Conservation (phyloP, 768 basidiomycete species). For the Boletus rufocinnamomeus region DNA sequence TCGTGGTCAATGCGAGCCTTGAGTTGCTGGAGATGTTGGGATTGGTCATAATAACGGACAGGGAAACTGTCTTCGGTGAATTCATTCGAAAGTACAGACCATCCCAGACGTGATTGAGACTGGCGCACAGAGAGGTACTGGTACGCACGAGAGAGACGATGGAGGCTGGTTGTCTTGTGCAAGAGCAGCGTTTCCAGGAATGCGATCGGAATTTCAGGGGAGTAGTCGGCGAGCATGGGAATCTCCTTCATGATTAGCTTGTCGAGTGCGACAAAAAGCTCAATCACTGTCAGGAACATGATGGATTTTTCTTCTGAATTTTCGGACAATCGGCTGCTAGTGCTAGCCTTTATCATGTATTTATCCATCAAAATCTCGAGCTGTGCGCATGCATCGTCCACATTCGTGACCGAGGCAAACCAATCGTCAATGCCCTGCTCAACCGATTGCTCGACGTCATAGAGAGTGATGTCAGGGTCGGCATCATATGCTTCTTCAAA, state of each 20-base stretch:
- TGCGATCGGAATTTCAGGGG: background rate
- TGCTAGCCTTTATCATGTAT: background rate
- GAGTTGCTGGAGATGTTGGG: background rate
- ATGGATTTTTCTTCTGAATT: constrained; percentile 38
- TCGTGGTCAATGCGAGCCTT: background rate
- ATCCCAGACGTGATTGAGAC: background rate
- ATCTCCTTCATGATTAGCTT: background rate
- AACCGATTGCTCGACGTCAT: too few relatives aligned
- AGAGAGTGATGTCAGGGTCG: too few relatives aligned
- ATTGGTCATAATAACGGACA: background rate
- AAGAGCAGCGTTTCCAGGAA: background rate
- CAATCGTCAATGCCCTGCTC: too few relatives aligned
- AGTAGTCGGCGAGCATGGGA: background rate
- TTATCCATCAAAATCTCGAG: background rate
- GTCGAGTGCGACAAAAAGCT: constrained; percentile 38
- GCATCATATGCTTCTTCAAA: too few relatives aligned
- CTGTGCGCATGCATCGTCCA: background rate
- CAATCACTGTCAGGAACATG: constrained; percentile 39
- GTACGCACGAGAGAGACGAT: background rate
- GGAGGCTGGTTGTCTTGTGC: background rate
- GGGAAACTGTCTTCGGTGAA: background rate
- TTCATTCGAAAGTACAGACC: background rate
- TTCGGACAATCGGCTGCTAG: too few relatives aligned
- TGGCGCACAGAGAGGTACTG: background rate
- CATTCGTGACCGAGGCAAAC: too few relatives aligned